Percentiles rank a stretch among this genome's conserved stretches.
Conservation (phyloP, 257 asterid genomes). For the Thymus quinquecostatus region DNA sequence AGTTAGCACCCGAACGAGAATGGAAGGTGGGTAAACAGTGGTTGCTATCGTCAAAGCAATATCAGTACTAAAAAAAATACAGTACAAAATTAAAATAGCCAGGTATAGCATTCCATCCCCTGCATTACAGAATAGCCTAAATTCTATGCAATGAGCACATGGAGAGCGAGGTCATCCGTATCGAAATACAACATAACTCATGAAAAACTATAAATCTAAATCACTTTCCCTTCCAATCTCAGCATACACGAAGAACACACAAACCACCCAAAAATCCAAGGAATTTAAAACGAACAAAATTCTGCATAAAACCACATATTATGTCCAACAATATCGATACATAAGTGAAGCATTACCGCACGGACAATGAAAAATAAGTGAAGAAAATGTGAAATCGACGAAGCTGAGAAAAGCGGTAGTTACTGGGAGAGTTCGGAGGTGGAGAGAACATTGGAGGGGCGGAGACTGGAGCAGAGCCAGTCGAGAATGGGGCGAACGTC, state of each 20-base stretch:
- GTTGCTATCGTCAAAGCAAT: not conserved
- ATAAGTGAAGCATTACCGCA: not conserved
- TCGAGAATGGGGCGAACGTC: constrained; percentile 95
- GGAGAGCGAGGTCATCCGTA: constrained; percentile 15
- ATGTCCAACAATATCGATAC: constrained; percentile 7
- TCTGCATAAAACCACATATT: not conserved
- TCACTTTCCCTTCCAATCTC: not conserved
- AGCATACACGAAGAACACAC: constrained; percentile 21
- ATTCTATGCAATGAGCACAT: not conserved
- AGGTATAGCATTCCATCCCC: constrained; percentile 19
- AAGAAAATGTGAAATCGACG: constrained; percentile 18
- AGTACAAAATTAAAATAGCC: constrained; percentile 21
- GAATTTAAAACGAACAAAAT: not conserved
- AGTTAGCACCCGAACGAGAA: constrained; percentile 5
- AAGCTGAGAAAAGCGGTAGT: constrained; percentile 29
- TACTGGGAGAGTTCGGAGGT: constrained; percentile 85
- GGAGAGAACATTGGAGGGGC: constrained; percentile 90
- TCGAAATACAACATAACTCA: constrained; percentile 12
- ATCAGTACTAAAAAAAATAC: not conserved
- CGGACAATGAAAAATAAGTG: not conserved
- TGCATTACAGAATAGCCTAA: not conserved
- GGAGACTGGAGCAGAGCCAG: constrained; percentile 97
- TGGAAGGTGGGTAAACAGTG: constrained; percentile 1
- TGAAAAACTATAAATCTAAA: not conserved
- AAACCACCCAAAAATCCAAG: constrained; percentile 19